phyloP scores from a whole-genome alignment of 345 rosid genomes.

The Streptanthus diversifolius region DNA sequence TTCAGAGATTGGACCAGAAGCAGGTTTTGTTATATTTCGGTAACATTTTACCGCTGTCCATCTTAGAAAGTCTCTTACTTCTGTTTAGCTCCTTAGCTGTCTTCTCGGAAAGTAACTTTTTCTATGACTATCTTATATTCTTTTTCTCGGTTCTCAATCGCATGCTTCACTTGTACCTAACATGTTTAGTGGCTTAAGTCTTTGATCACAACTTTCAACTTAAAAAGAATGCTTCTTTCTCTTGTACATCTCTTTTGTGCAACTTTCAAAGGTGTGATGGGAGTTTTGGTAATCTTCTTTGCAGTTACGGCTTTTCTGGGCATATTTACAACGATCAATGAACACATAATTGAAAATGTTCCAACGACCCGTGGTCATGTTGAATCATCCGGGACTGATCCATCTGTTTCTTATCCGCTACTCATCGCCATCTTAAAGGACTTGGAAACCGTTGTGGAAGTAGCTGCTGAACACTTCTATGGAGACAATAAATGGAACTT shows the following conservation, averaged over 20 bases:
- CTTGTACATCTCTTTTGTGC: neutral
- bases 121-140: neutral
- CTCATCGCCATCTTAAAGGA: slow-evolving; percentile 79
- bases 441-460: slow-evolving; percentile 87
- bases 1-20: slow-evolving; percentile 97
- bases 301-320: slow-evolving; percentile 87
- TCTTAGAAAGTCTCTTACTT: slow-evolving; percentile 13
- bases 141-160: neutral
- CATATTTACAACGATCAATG: slow-evolving; percentile 73
- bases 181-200: neutral
- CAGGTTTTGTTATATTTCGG: slow-evolving; percentile 97
- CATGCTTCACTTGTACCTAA: neutral
- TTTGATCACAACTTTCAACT: neutral
- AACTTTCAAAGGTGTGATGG: slow-evolving; percentile 2
- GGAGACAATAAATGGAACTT: slow-evolving; percentile 88
- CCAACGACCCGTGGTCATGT: slow-evolving; percentile 38
- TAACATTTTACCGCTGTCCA: slow-evolving; percentile 62
- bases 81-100: neutral
- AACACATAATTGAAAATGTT: slow-evolving; percentile 73
- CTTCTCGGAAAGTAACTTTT: neutral
- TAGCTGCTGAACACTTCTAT: slow-evolving; percentile 72
- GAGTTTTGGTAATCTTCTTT: slow-evolving; percentile 30
- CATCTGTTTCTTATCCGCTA: slow-evolving; percentile 60
- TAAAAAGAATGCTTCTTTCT: neutral
- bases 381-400: slow-evolving; percentile 37